A percentile compares a stretch with the other conserved stretches of the same genome.
These are phyloP conservation scores for Aspergillus latus DNA, from an alignment of 2,329 filamentous ascomycete species.

Conservation along the genomic window DNA sequence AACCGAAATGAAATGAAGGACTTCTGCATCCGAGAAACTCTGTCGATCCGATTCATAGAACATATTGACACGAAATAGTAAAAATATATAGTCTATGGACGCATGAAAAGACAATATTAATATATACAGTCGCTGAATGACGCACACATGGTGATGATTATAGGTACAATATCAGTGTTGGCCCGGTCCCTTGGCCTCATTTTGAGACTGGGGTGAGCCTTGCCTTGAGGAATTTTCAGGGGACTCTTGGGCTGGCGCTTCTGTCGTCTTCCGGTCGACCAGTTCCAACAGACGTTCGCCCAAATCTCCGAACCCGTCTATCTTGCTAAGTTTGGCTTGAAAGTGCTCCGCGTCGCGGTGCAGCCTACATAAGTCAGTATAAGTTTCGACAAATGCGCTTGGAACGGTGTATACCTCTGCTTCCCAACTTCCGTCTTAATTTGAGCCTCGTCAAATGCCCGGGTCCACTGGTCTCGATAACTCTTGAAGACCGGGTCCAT, in stretches of 20 bases:
- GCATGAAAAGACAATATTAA: not conserved
- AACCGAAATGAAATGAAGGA: not conserved
- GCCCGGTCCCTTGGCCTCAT: not conserved
- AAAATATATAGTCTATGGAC: not conserved
- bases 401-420: slow-evolving; percentile 56
- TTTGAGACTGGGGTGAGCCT: slow-evolving; percentile 10
- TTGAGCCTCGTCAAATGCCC: slow-evolving; percentile 64
- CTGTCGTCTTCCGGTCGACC: slow-evolving; percentile 39
- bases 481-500: slow-evolving; percentile 81
- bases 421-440: slow-evolving; percentile 68
- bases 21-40: not conserved
- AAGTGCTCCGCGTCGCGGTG: slow-evolving; percentile 74
- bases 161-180: slow-evolving; percentile 12
- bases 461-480: slow-evolving; percentile 77
- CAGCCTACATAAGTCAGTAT: slow-evolving; percentile 57
- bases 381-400: too few relatives aligned
- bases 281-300: slow-evolving; percentile 65
- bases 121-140: slow-evolving; percentile 5
- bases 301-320: slow-evolving; percentile 75
- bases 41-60: not conserved
- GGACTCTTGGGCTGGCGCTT: slow-evolving; percentile 15
- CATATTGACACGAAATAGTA: too few relatives aligned
- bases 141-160: slow-evolving; percentile 12
- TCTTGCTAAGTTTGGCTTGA: slow-evolving; percentile 66
- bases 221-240: not conserved